phyloP scores from a whole-genome alignment of 2,329 filamentous ascomycete genomes.

The Botrytis pseudocinerea region DNA sequence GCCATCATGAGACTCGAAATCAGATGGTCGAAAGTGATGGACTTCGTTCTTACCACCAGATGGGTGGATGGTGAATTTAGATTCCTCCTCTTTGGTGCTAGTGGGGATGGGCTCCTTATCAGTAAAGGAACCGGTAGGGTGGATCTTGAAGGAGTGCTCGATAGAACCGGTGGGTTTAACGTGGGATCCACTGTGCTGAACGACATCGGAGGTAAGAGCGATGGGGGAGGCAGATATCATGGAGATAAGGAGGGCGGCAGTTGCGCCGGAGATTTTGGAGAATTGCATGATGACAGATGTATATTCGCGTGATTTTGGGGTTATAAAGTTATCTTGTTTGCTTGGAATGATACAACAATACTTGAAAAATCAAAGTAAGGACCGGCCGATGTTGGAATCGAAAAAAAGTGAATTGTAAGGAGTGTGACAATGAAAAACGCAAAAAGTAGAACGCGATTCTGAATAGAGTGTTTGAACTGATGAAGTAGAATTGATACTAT shows the following conservation, averaged over 20 bases:
- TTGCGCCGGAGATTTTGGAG: constrained; percentile 13
- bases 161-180: neutral
- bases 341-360: neutral
- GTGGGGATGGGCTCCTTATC: neutral
- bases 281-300: constrained; percentile 10
- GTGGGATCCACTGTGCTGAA: neutral
- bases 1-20: neutral
- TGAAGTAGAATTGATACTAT: neutral
- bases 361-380: neutral
- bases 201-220: neutral
- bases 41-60: neutral
- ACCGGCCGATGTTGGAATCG: neutral
- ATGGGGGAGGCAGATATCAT: constrained; percentile 17
- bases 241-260: constrained; percentile 12
- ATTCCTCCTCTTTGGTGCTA: neutral
- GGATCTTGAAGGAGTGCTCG: neutral
- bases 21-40: neutral
- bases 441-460: neutral
- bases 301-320: neutral
- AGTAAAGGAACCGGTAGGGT: neutral
- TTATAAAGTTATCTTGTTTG: neutral
- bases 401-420: neutral
- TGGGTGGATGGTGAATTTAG: neutral
- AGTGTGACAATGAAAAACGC: neutral
- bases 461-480: neutral